These are phyloP conservation scores for Henckelia pumila DNA, from an alignment of 257 asterid species.

Conservation along the genomic window DNA sequence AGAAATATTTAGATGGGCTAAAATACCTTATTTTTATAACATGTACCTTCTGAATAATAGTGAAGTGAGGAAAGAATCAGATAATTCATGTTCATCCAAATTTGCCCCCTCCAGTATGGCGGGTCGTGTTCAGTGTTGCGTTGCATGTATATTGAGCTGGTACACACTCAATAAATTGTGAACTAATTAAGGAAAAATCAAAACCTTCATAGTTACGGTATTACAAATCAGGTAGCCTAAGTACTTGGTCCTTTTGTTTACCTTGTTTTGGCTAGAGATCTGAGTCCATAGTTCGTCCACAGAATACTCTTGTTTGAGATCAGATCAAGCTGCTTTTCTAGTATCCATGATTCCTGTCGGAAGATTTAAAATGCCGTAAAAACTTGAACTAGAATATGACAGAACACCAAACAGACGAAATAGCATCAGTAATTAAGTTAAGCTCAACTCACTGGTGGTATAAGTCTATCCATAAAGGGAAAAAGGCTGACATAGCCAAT, in stretches of 20 bases:
- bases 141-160: slow-evolving; percentile 88
- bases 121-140: slow-evolving; percentile 95
- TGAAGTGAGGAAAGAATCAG: slow-evolving; percentile 83
- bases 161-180: slow-evolving; percentile 18
- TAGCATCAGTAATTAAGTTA: slow-evolving; percentile 14
- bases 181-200: background rate
- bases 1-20: background rate
- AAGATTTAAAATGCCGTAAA: slow-evolving; percentile 3
- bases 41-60: slow-evolving; percentile 75
- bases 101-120: slow-evolving; percentile 98
- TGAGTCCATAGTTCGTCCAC: slow-evolving; percentile 88
- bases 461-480: slow-evolving; percentile 87
- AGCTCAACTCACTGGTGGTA: slow-evolving; percentile 84
- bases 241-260: slow-evolving; percentile 21
- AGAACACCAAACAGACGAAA: background rate
- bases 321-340: slow-evolving; percentile 82
- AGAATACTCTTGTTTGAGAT: slow-evolving; percentile 72
- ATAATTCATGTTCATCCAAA: slow-evolving; percentile 98
- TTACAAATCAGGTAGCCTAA: background rate
- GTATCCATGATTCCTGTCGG: slow-evolving; percentile 67
- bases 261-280: slow-evolving; percentile 95
- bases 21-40: background rate
- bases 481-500: slow-evolving; percentile 95
- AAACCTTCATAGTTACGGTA: background rate
- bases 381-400: slow-evolving; percentile 6